phyloP scores from a whole-genome alignment of 1,139 yeast genomes.

The Candida gigantensis region DNA sequence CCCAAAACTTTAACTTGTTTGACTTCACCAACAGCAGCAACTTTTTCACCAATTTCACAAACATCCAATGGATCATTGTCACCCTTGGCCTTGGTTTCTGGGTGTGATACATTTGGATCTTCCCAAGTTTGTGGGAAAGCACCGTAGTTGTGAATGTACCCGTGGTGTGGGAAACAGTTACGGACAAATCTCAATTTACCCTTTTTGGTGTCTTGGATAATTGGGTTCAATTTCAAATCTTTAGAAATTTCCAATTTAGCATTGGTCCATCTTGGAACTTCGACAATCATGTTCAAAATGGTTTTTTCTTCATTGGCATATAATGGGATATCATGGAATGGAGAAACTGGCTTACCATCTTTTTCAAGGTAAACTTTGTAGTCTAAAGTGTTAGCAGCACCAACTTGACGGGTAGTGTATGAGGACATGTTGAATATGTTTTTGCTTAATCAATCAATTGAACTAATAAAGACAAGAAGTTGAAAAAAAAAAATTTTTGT shows the following conservation, averaged over 20 bases:
- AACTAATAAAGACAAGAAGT: conserved; percentile 8
- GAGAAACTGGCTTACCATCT: conserved; percentile 47
- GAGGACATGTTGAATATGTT: conserved; percentile 50
- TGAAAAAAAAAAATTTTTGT: background rate
- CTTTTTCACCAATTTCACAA: conserved; percentile 82
- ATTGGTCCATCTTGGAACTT: conserved; percentile 94
- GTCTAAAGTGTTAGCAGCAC: conserved; percentile 89
- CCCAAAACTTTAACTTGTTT: conserved; percentile 90
- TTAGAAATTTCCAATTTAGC: conserved; percentile 90
- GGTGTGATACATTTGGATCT: conserved; percentile 57
- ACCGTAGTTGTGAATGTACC: conserved; percentile 95
- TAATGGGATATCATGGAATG: conserved; percentile 88
- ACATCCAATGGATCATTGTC: conserved; percentile 97
- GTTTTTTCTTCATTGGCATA: conserved; percentile 61
- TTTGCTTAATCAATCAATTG: conserved; percentile 8
- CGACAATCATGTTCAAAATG: conserved; percentile 85
- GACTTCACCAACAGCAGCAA: conserved; percentile 71
- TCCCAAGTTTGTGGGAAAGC: conserved; percentile 99
- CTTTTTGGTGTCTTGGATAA: conserved; percentile 89
- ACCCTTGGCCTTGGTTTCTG: conserved; percentile 82
- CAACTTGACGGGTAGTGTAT: conserved; percentile 81
- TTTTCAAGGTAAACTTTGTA: conserved; percentile 69
- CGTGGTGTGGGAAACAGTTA: conserved; percentile 94
- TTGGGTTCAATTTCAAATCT: conserved; percentile 77
- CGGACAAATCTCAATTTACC: conserved; percentile 85